Conservation (phyloP, 768 basidiomycete species). For the Boletales sp. region DNA sequence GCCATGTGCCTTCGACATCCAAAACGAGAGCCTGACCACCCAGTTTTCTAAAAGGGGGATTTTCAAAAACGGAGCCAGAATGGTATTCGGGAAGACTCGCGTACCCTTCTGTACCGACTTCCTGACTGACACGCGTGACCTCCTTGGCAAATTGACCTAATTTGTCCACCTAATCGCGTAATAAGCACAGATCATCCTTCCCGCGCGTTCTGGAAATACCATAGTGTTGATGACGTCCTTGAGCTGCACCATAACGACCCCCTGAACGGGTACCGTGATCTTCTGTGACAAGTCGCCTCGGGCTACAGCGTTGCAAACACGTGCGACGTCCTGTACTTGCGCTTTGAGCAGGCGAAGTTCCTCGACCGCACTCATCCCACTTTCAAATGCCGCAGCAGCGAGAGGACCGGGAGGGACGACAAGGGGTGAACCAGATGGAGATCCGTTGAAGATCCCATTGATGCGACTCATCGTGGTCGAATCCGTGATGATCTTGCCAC, state of each 20-base stretch:
- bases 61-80: slow-evolving; percentile 15
- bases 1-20: slow-evolving; percentile 90
- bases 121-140: slow-evolving; percentile 80
- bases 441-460: slow-evolving; percentile 21
- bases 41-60: slow-evolving; percentile 49
- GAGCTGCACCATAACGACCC: slow-evolving; percentile 76
- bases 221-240: slow-evolving; percentile 76
- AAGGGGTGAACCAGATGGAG: slow-evolving; percentile 35
- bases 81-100: slow-evolving; percentile 14
- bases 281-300: slow-evolving; percentile 73
- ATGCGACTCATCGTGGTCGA: slow-evolving; percentile 34
- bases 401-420: slow-evolving; percentile 56
- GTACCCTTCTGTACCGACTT: slow-evolving; percentile 79
- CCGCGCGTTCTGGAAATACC: slow-evolving; percentile 30
- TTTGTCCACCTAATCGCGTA: slow-evolving; percentile 49
- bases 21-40: slow-evolving; percentile 84
- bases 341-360: slow-evolving; percentile 78
- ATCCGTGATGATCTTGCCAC: slow-evolving; percentile 50
- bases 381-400: slow-evolving; percentile 52
- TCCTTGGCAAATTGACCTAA: slow-evolving; percentile 89
- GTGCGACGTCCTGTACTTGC: slow-evolving; percentile 78
- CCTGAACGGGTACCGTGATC: slow-evolving; percentile 75
- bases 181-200: slow-evolving; percentile 9
- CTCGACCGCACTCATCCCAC: slow-evolving; percentile 66
- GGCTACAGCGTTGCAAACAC: slow-evolving; percentile 80